A percentile compares a stretch with the other conserved stretches of the same genome.
These are phyloP conservation scores for Crotalaria pallida DNA, from an alignment of 306 rosid genomes.

Conservation along the genomic window DNA sequence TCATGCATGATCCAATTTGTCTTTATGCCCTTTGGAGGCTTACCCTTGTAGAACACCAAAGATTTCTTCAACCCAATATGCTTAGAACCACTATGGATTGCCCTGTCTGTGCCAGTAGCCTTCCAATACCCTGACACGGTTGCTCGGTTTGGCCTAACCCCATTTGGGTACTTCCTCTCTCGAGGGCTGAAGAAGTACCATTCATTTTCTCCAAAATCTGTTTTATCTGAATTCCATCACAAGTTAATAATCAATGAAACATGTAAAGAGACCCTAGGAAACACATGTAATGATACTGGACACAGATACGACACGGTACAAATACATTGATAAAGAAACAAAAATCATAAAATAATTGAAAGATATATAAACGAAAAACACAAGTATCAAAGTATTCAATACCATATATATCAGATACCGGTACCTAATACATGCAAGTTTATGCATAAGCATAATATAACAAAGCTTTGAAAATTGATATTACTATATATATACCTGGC, in stretches of 20 bases:
- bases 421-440: too few species aligned
- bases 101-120: slow-evolving; percentile 91
- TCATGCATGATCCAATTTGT: slow-evolving; percentile 95
- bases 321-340: too few species aligned
- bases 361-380: too few species aligned
- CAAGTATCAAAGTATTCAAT: too few species aligned
- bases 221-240: slow-evolving; percentile 47
- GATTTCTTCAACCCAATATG: slow-evolving; percentile 85
- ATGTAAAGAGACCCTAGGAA: too few species aligned
- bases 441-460: too few species aligned
- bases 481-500: slow-evolving; percentile 45
- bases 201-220: slow-evolving; percentile 71
- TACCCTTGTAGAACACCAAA: slow-evolving; percentile 76
- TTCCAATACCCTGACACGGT: slow-evolving; percentile 90
- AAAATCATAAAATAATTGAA: too few species aligned
- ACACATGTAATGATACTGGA: too few species aligned
- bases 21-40: slow-evolving; percentile 79
- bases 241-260: background rate
- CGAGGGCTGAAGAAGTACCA: slow-evolving; percentile 87
- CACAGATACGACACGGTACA: too few species aligned
- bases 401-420: too few species aligned
- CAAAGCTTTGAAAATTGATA: background rate
- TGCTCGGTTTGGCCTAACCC: slow-evolving; percentile 81
- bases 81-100: slow-evolving; percentile 68
- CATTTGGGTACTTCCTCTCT: slow-evolving; percentile 87